A percentile compares a stretch with the other conserved stretches of the same genome.
These are phyloP conservation scores for Candida fluviatilis DNA, from an alignment of 805 yeast genomes.

Conservation along the genomic window DNA sequence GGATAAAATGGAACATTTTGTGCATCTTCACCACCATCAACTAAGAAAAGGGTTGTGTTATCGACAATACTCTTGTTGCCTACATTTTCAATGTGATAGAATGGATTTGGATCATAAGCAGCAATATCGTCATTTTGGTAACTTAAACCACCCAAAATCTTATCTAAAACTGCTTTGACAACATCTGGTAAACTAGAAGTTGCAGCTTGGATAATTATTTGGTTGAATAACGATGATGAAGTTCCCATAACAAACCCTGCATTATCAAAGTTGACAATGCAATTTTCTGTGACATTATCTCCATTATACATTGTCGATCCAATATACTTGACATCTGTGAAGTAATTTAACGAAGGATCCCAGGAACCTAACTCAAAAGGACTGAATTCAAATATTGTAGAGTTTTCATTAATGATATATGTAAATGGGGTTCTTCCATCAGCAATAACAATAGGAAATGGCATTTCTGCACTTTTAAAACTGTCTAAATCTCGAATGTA, in stretches of 20 bases:
- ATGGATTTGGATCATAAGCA: conserved; percentile 68
- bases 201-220: conserved; percentile 55
- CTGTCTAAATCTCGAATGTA: conserved; percentile 19
- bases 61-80: conserved; percentile 13
- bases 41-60: conserved; percentile 25
- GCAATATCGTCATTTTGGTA: conserved; percentile 62
- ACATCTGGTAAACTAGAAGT: conserved; percentile 23
- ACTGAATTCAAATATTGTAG: conserved; percentile 36
- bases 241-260: conserved; percentile 81
- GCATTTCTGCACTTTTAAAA: conserved; percentile 31
- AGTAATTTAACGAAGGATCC: conserved; percentile 71
- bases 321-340: conserved; percentile 62
- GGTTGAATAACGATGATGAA: conserved; percentile 76
- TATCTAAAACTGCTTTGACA: conserved; percentile 17
- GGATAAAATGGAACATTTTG: conserved; percentile 38
- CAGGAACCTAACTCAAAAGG: conserved; percentile 68
- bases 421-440: conserved; percentile 36
- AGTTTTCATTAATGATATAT: conserved; percentile 25
- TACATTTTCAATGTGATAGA: conserved; percentile 35
- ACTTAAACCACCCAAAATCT: conserved; percentile 31
- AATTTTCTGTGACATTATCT: conserved; percentile 39
- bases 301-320: conserved; percentile 69
- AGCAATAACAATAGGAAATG: conserved; percentile 37
- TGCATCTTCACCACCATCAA: conserved; percentile 40
- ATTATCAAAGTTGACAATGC: conserved; percentile 72